Conservation (phyloP, 495 filamentous ascomycete genomes). For the Daldinia childiae region DNA sequence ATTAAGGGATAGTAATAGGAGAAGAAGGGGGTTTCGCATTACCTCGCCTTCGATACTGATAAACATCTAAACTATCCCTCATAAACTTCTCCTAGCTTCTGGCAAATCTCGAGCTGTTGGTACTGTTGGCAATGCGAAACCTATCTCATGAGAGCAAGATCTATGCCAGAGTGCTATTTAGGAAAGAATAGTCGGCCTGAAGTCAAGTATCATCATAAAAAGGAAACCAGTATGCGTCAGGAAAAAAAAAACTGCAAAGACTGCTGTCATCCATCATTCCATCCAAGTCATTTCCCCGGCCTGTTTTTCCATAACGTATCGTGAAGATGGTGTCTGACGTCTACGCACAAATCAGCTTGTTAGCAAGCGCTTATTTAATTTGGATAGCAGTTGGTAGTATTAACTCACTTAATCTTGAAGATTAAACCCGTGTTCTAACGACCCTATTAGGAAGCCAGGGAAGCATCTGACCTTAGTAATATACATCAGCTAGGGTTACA, state of each 20-base stretch:
- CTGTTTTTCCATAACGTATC: slow-evolving; percentile 6
- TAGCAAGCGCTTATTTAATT: not conserved
- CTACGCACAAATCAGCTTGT: slow-evolving; percentile 8
- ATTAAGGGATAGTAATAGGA: not conserved
- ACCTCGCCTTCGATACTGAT: not conserved
- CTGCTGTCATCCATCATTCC: not conserved
- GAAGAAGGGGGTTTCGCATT: not conserved
- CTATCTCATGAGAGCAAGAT: not conserved
- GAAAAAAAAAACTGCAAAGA: not conserved
- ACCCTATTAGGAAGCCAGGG: not conserved
- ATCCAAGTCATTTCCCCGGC: not conserved
- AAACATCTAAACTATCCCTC: not conserved
- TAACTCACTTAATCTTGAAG: slow-evolving; percentile 17
- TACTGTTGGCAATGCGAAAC: not conserved
- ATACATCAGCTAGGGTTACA: not conserved
- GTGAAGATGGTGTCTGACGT: not conserved
- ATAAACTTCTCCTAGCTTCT: not conserved
- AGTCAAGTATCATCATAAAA: not conserved
- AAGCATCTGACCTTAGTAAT: not conserved
- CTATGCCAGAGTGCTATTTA: not conserved
- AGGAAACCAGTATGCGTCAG: not conserved
- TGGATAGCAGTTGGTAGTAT: not conserved
- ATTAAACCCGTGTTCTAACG: not conserved
- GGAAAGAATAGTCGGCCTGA: not conserved
- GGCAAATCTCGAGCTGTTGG: not conserved